Evolutionary conservation across 139 green algal species (phyloP).

Genomic region (Chlamydomonas incerta): DNA sequence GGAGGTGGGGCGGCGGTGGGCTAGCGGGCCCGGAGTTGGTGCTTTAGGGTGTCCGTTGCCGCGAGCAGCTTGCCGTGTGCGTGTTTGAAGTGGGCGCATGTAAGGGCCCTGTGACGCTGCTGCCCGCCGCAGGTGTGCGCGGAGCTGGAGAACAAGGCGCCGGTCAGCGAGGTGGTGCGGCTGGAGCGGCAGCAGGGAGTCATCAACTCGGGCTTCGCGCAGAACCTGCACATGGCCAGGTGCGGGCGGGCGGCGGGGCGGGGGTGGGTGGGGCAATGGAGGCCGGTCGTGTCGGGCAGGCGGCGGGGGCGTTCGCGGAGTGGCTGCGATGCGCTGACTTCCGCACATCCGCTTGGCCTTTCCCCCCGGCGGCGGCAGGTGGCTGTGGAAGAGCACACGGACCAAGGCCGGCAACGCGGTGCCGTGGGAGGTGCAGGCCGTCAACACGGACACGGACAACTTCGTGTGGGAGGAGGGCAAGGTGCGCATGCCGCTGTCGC

Average conservation of each 20-base stretch:
- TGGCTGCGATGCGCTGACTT: too few relatives aligned
- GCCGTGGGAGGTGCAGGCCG: conserved; percentile 64
- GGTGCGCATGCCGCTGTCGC: too few relatives aligned
- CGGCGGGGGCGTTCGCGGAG: too few relatives aligned
- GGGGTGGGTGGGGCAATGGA: not conserved
- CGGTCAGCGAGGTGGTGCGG: conserved; percentile 31
- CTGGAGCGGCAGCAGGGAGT: conserved; percentile 45
- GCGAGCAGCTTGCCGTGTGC: too few relatives aligned
- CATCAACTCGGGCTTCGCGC: conserved; percentile 53
- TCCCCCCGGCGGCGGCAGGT: conserved; percentile 8
- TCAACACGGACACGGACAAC: conserved; percentile 69
- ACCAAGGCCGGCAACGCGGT: conserved; percentile 51
- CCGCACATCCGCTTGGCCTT: not conserved
- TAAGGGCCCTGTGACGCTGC: too few relatives aligned
- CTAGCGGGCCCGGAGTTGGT: not conserved
- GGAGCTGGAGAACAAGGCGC: conserved; percentile 56
- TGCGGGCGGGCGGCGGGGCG: not conserved
- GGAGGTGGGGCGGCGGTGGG: conserved; percentile 27
- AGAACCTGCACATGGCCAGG: conserved; percentile 43
- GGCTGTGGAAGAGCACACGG: conserved; percentile 63
- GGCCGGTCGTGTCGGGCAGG: too few relatives aligned
- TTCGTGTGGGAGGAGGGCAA: conserved; percentile 69
- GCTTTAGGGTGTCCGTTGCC: too few relatives aligned
- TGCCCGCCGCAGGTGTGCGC: conserved; percentile 54
- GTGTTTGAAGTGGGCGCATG: too few relatives aligned